These are phyloP conservation scores for Verruconis gallopava DNA, from an alignment of 2,329 filamentous ascomycete genomes.

Conservation along the genomic window DNA sequence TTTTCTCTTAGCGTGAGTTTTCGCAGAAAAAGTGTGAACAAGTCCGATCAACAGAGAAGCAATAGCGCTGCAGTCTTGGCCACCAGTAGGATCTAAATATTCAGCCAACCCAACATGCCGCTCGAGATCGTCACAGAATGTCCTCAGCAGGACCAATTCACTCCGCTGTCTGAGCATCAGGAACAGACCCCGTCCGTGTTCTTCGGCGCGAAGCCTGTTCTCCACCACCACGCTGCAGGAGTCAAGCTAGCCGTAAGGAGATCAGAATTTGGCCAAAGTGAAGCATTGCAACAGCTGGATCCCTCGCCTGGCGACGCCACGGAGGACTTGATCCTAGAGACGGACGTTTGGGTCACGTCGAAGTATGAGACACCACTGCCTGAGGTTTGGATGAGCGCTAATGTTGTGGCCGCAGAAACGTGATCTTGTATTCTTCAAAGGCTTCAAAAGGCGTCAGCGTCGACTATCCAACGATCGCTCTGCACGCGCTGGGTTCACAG, in stretches of 20 bases:
- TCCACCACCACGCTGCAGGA: constrained; percentile 48
- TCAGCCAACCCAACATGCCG: constrained; percentile 18
- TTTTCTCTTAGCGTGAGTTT: background rate
- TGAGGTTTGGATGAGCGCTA: constrained; percentile 2
- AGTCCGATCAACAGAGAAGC: no score
- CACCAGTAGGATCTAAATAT: background rate
- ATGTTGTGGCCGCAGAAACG: constrained; percentile 27
- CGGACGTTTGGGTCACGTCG: constrained; percentile 37
- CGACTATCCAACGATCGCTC: constrained; percentile 60
- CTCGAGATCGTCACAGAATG: constrained; percentile 22
- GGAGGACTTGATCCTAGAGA: constrained; percentile 14
- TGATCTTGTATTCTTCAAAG: constrained; percentile 51
- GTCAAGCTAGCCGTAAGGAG: constrained; percentile 46
- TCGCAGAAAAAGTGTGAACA: background rate
- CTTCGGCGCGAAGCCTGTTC: constrained; percentile 55
- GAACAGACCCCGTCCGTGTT: constrained; percentile 61
- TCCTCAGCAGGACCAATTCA: constrained; percentile 33
- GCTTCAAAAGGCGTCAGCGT: constrained; percentile 51
- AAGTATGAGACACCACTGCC: constrained; percentile 21
- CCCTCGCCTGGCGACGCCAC: constrained; percentile 22
- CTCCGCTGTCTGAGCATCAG: constrained; percentile 54
- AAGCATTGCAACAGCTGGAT: constrained; percentile 36
- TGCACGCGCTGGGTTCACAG: constrained; percentile 49
- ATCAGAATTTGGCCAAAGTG: constrained; percentile 40
- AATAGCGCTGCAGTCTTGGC: background rate